Evolutionary conservation across 176 grass and related monocot genomes (phyloP), one percentile per base, ranked within the genome.

Genomic region (Musa troglodytarum): DNA sequence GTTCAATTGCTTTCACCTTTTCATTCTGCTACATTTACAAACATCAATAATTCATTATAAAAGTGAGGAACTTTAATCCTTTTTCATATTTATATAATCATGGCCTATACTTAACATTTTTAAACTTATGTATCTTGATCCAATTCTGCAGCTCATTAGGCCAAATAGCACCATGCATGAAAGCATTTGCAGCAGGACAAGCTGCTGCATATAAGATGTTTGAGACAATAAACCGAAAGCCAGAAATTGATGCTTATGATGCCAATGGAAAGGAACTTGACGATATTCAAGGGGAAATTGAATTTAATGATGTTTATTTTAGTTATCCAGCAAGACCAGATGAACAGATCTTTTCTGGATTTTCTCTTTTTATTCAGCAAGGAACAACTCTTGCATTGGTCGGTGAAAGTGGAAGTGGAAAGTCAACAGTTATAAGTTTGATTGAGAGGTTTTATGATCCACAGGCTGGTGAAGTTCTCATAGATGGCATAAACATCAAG

Each of bases 191-290:
- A 52, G 74, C 88, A 19, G 92, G 92, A 53, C 88, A 96, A 69
- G 88, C 92, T 9, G 88, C 92, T 75, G 92, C 92, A 12, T 92
- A 87, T 74, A 96, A 96, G 53, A 96, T 96, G 92, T 96, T 96
- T 24, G 89, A 96, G 72, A 96, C 92, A 13, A 96, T 96, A 66
- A 96, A 89, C 67, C 83, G 92, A 81, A 87, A 82, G 76, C 92
- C 92, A 74, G 83, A 96, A 58, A 96, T 96, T 1, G 92, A 96
- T 52, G 53, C 89, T 0, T 92, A 89, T 53, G 86, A 72, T 73
- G 80, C 58, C 15, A 80, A 63, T 23, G 92, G 92, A 71, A 87
- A 73, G 67, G 89, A 76, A 57, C 72, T 85, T 1, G 89, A 96
- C 57, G 92, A 92, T 72, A 86, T 96, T 79, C 85, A 72, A 87